These are phyloP conservation scores for Aspergillus caelatus DNA, from an alignment of 2,329 filamentous ascomycete species.

Conservation along the genomic window DNA sequence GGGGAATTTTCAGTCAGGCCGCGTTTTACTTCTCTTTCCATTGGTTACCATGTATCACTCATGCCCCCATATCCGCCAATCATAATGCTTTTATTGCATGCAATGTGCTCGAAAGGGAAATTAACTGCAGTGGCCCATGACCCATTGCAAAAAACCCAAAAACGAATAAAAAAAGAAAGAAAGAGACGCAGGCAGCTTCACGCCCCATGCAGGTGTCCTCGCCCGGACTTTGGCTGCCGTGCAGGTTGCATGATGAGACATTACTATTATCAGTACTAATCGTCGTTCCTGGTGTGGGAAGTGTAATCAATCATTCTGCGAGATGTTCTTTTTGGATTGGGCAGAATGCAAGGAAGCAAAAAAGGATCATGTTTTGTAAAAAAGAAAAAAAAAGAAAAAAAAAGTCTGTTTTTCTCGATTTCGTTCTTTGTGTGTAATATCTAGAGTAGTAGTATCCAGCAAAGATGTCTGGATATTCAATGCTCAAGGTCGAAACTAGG, in stretches of 20 bases:
- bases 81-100: slow-evolving; percentile 20
- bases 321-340: neutral
- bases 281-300: neutral
- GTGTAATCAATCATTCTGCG: neutral
- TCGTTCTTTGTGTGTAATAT: no score
- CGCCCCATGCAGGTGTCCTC: slow-evolving; percentile 5
- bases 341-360: neutral
- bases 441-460: neutral
- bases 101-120: slow-evolving; percentile 19
- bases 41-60: slow-evolving; percentile 11
- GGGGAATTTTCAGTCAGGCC: neutral
- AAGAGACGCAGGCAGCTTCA: neutral
- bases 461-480: neutral
- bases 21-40: slow-evolving; percentile 1
- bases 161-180: neutral
- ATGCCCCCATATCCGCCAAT: slow-evolving; percentile 12
- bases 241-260: slow-evolving; percentile 6
- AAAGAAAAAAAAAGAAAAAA: no score
- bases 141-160: slow-evolving; percentile 1
- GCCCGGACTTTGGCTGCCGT: neutral
- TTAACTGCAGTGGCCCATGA: slow-evolving; percentile 9
- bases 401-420: neutral
- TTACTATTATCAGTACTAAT: neutral
- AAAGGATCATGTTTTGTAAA: no score
- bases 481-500: neutral